phyloP scores from a whole-genome alignment of 139 green algal species.

The Prasinococcaceae sp. region DNA sequence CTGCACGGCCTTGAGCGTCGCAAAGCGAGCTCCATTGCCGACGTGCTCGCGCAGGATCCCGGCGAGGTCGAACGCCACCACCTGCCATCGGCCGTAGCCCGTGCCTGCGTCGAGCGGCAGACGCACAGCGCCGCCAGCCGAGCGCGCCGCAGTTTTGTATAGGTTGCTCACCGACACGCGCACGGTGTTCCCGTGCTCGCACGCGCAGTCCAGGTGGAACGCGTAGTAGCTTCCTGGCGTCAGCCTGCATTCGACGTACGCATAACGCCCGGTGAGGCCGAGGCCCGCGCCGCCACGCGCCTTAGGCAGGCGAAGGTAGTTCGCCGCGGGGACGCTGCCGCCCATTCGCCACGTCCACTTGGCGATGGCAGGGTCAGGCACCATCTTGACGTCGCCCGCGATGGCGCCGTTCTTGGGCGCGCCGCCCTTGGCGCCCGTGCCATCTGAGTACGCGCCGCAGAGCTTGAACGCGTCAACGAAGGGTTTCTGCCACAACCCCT shows the following conservation, averaged over 20 bases:
- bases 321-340: slow-evolving; percentile 34
- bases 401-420: slow-evolving; percentile 28
- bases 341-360: slow-evolving; percentile 26
- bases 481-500: slow-evolving; percentile 42
- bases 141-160: slow-evolving; percentile 18
- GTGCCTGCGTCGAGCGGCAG: slow-evolving; percentile 22
- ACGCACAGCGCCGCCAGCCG: slow-evolving; percentile 17
- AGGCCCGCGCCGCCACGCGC: slow-evolving; percentile 18
- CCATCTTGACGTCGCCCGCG: slow-evolving; percentile 35
- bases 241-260: slow-evolving; percentile 47
- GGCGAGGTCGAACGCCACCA: slow-evolving; percentile 44
- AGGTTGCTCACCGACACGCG: slow-evolving; percentile 52
- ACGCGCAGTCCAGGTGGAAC: background rate
- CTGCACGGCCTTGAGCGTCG: slow-evolving; percentile 33
- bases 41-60: background rate
- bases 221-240: slow-evolving; percentile 17
- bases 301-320: slow-evolving; percentile 41
- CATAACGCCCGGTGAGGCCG: slow-evolving; percentile 38
- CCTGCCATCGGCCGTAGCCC: slow-evolving; percentile 32
- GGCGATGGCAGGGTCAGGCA: slow-evolving; percentile 26
- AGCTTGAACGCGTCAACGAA: slow-evolving; percentile 56
- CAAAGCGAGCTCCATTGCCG: slow-evolving; percentile 18
- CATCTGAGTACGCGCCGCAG: slow-evolving; percentile 43
- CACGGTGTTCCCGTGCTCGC: slow-evolving; percentile 27
- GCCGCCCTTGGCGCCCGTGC: too few relatives aligned